Conservation (phyloP, 2,329 filamentous ascomycete species). For the Colletotrichum navitas region DNA sequence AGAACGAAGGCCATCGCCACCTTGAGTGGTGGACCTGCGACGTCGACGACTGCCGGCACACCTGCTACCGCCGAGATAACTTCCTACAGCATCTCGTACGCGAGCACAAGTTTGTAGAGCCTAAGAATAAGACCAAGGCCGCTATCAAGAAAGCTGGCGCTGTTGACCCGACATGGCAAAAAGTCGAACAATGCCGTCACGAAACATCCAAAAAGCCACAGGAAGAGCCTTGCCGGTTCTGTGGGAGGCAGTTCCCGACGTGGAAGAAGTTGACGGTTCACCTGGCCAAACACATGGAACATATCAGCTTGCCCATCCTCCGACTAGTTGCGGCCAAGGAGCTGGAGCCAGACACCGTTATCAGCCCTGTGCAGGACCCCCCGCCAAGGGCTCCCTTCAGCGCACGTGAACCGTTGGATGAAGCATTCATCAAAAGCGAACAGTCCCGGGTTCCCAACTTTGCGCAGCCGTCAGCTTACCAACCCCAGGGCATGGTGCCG, state of each 20-base stretch:
- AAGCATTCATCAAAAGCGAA: conserved; percentile 49
- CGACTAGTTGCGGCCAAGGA: conserved; percentile 66
- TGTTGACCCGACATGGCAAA: conserved; percentile 77
- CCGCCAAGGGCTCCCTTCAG: conserved; percentile 54
- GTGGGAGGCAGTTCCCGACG: conserved; percentile 80
- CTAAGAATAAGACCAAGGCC: conserved; percentile 81
- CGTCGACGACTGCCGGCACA: conserved; percentile 83
- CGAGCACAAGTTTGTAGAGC: conserved; percentile 89
- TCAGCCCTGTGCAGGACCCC: conserved; percentile 74
- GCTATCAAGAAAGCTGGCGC: conserved; percentile 71
- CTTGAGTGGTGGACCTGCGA: conserved; percentile 93
- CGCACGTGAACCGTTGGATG: conserved; percentile 48
- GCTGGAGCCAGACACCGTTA: conserved; percentile 72
- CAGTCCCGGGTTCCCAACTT: conserved; percentile 37
- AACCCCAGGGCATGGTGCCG: conserved; percentile 9
- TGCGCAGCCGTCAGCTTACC: conserved; percentile 24
- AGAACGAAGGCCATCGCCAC: conserved; percentile 91
- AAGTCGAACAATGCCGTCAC: conserved; percentile 82
- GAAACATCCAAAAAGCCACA: conserved; percentile 75
- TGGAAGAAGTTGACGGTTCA: conserved; percentile 98
- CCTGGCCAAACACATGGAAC: conserved; percentile 93
- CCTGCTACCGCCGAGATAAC: conserved; percentile 90
- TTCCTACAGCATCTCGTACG: conserved; percentile 93
- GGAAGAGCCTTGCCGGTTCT: conserved; percentile 89
- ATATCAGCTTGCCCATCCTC: conserved; percentile 86